These are phyloP conservation scores for Saprolegnia diclina DNA, from an alignment of 352 stramenopile genomes.

Conservation along the genomic window DNA sequence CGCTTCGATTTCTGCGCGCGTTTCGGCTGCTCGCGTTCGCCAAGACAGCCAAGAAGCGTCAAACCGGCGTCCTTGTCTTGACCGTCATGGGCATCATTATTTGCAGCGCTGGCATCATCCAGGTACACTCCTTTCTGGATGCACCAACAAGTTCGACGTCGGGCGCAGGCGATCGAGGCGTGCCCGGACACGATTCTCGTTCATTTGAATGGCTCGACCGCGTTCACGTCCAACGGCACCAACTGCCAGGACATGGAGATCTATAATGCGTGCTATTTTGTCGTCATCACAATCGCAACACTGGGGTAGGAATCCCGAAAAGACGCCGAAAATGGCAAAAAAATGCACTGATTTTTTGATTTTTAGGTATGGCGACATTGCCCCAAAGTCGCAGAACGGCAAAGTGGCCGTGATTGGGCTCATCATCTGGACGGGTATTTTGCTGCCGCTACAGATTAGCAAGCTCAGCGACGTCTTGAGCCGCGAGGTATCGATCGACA, in stretches of 20 bases:
- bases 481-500: slow-evolving; percentile 40
- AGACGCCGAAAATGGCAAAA: not conserved
- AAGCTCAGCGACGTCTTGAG: slow-evolving; percentile 63
- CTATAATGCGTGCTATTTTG: slow-evolving; percentile 73
- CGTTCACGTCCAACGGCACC: slow-evolving; percentile 20
- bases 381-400: slow-evolving; percentile 14
- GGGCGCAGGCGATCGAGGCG: slow-evolving; percentile 11
- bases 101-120: slow-evolving; percentile 53
- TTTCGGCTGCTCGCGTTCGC: slow-evolving; percentile 56
- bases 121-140: slow-evolving; percentile 32
- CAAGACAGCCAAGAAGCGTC: slow-evolving; percentile 52
- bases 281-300: slow-evolving; percentile 80
- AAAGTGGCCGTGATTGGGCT: slow-evolving; percentile 65
- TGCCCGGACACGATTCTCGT: slow-evolving; percentile 16
- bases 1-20: slow-evolving; percentile 50
- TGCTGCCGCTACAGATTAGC: slow-evolving; percentile 69
- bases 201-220: not conserved
- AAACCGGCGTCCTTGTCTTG: slow-evolving; percentile 46
- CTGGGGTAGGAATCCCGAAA: slow-evolving; percentile 41
- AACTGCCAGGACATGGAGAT: slow-evolving; percentile 71
- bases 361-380: slow-evolving; percentile 22
- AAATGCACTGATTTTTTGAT: not conserved
- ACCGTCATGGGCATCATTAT: slow-evolving; percentile 60
- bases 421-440: slow-evolving; percentile 58
- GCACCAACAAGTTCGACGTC: not conserved